Evolutionary conservation across 208 protist species (phyloP).

Genomic region (Trypanosoma boissoni): DNA sequence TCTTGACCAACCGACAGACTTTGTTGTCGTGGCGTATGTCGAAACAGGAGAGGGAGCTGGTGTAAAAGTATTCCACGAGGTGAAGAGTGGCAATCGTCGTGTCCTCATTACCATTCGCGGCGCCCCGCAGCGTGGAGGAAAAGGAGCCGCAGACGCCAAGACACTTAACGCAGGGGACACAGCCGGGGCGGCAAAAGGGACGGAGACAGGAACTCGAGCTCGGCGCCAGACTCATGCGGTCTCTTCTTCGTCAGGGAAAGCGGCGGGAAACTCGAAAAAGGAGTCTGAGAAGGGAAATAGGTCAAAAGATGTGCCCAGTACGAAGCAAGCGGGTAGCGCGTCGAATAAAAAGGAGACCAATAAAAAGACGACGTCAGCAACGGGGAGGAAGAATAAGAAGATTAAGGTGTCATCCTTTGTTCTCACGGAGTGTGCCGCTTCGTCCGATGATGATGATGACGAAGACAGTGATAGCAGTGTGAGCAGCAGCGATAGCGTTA

Average conservation of each 20-base stretch:
- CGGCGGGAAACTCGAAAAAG: no score
- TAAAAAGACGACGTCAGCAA: not conserved
- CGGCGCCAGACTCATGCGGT: not conserved
- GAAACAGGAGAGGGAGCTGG: slow-evolving; percentile 44
- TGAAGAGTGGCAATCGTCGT: slow-evolving; percentile 29
- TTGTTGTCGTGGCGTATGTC: slow-evolving; percentile 62
- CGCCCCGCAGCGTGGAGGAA: slow-evolving; percentile 3
- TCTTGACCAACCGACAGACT: slow-evolving; percentile 70
- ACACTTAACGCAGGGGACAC: no score
- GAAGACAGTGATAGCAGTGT: not conserved
- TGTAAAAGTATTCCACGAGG: slow-evolving; percentile 35
- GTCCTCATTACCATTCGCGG: slow-evolving; percentile 45
- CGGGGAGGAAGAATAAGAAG: not conserved
- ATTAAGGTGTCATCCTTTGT: slow-evolving; percentile 1
- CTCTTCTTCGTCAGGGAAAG: not conserved
- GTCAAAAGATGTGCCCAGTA: not conserved
- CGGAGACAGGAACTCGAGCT: not conserved
- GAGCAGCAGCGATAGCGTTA: not conserved
- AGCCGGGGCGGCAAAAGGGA: not conserved
- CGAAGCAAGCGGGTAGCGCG: not conserved
- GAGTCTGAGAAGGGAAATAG: no score
- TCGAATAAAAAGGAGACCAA: not conserved
- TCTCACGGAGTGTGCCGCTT: slow-evolving; percentile 16
- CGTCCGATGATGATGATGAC: not conserved
- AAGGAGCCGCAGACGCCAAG: not conserved